Evolutionary conservation across 345 rosid species (phyloP), one percentile per base, ranked within the genome.

Genomic region (Lepidium aucheri): DNA sequence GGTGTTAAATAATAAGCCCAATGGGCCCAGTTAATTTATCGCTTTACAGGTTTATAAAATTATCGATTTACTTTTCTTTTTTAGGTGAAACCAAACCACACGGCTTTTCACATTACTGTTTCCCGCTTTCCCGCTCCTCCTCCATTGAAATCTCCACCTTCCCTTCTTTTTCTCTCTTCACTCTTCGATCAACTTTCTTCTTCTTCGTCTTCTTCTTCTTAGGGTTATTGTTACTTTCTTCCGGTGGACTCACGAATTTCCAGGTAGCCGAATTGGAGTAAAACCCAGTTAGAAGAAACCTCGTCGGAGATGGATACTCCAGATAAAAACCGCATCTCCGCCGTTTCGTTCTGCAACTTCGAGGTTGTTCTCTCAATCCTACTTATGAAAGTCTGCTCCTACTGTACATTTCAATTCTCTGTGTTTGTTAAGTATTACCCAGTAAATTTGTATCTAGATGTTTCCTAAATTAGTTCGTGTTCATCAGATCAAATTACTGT

Each of bases 251-350:
- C 11, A 17, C 42, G n/a, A 1, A 9, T 57, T 26, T 39, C 2
- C 30, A 15, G 11, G 33, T 10, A 38, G 49, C 20, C 40, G 18
- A 47, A 10, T 47, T 44, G 50, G 58, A 43, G 42, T 58, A 46
- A 60, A 42, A 26, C 18, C n/a, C 24, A 67, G 47, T 57, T 22
- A 26, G 8, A 8, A 35, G 3, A 26, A 20, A 36, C 62, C 65
- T 70, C 60, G 67, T 26, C 60, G 79, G 74, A 64, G 67, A 81
- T 87, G 80, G 82, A 79, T 28, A 85, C 95, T 11, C 95, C 90
- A 11, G 87, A 82, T 15, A 87, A 78, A 64, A 73, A 76, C 53
- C 79, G 72, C 59, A 49, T 67, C 69, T 22, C 82, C 34, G 65
- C 83, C 5, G 32, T 77, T 50, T 69, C 88, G 1, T 69, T 71